phyloP scores from a whole-genome alignment of 352 stramenopile species.

The Peronospora farinosa region DNA sequence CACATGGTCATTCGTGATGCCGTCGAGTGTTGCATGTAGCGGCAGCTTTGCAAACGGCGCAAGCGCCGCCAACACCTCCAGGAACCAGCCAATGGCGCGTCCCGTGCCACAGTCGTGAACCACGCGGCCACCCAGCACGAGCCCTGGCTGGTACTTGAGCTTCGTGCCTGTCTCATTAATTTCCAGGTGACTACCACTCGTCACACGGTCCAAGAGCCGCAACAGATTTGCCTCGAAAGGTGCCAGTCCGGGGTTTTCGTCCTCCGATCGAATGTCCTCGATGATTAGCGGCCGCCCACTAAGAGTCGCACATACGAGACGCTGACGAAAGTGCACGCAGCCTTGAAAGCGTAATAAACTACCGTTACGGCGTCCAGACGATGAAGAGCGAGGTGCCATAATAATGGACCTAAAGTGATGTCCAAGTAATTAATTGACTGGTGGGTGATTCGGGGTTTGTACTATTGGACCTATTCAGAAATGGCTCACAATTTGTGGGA shows the following conservation, averaged over 20 bases:
- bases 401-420: neutral
- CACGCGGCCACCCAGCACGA: constrained; percentile 92
- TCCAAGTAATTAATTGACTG: constrained; percentile 3
- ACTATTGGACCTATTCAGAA: neutral
- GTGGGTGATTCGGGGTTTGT: neutral
- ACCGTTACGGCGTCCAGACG: constrained; percentile 16
- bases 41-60: constrained; percentile 96
- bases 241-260: constrained; percentile 91
- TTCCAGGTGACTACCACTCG: constrained; percentile 96
- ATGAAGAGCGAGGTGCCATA: constrained; percentile 14
- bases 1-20: constrained; percentile 93
- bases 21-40: constrained; percentile 89
- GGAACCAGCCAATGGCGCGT: constrained; percentile 95
- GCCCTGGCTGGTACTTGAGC: constrained; percentile 93
- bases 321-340: constrained; percentile 91
- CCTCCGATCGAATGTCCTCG: constrained; percentile 92
- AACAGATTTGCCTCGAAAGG: constrained; percentile 97
- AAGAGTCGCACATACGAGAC: constrained; percentile 89
- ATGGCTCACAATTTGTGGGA: neutral
- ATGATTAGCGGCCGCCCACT: constrained; percentile 91
- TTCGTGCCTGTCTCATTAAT: constrained; percentile 99
- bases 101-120: constrained; percentile 92
- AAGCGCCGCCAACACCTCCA: constrained; percentile 96
- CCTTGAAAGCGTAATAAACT: constrained; percentile 58
- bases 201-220: constrained; percentile 93